Conservation (phyloP, 2,329 filamentous ascomycete species). For the Aplosporella prunicola region DNA sequence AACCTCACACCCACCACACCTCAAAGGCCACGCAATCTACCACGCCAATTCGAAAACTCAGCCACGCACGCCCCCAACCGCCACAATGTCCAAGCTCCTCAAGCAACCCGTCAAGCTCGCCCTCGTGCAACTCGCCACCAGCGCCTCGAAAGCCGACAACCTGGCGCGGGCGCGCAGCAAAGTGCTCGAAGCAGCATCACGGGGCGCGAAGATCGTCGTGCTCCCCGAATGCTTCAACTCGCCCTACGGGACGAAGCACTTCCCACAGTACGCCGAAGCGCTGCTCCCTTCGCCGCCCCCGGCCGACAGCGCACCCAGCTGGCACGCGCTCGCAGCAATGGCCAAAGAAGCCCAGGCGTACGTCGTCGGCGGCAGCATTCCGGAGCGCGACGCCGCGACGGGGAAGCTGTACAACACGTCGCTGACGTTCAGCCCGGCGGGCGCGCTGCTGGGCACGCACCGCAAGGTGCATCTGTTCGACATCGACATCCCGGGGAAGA, state of each 20-base stretch:
- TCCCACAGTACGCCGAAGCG: constrained; percentile 83
- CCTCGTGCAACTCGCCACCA: constrained; percentile 40
- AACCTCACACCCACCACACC: background rate
- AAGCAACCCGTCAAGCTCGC: constrained; percentile 31
- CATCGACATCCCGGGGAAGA: constrained; percentile 93
- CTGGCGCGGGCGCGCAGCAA: constrained; percentile 70
- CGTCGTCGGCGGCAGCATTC: constrained; percentile 85
- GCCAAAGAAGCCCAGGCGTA: constrained; percentile 71
- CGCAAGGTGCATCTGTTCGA: constrained; percentile 96
- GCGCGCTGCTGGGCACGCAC: constrained; percentile 74
- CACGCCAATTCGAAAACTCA: background rate
- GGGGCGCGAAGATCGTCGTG: constrained; percentile 77
- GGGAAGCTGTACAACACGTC: constrained; percentile 77
- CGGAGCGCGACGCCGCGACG: constrained; percentile 54
- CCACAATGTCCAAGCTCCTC: constrained; percentile 16
- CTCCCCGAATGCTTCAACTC: constrained; percentile 99
- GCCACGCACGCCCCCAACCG: background rate
- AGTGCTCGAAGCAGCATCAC: constrained; percentile 59
- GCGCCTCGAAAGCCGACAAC: constrained; percentile 73
- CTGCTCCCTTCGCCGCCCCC: constrained; percentile 67
- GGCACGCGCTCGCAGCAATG: constrained; percentile 66
- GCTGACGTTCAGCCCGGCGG: constrained; percentile 69
- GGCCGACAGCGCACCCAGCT: background rate
- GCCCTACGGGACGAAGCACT: constrained; percentile 86
- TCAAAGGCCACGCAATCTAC: background rate